Base-by-base conservation (phyloP, 2,329 filamentous ascomycete genomes). In the Microcera coccophila region DNA sequence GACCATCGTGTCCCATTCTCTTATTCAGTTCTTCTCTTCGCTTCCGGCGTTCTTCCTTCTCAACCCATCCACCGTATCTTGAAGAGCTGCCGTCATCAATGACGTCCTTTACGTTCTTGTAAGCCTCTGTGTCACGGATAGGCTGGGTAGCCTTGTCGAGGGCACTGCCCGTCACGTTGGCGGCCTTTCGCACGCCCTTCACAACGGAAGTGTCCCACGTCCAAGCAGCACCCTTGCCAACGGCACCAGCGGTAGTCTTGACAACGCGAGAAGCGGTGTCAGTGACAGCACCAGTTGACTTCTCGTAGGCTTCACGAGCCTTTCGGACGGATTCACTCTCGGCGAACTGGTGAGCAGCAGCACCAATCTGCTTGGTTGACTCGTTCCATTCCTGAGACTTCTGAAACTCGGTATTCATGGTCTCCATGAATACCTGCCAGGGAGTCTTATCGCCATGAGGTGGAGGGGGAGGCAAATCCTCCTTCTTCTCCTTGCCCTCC, bases 371-470 rank as follows among this genome's bases (percentile, higher is more conserved):
- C 72, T 98, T 97, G 32, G 91, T 98, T 33, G 89, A 95, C 63
- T 98, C 93, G 62, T 98, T 95, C 93, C 93, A 98, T 66, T 98
- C 93, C 64, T 97, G 95, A 14, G 90, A 97, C 39, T 89, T 87
- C 67, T 96, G 90, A 71, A 98, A 95, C 69, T 98, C 93, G 44
- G 76, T 78, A 65, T 88, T 82, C 69, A 98, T 81, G n/a, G 93
- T 98, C 63, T 98, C 93, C 61, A 88, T 88, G 72, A 98, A 98
- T 22, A 98, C 93, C 65, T 97, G 89, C 90, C 93, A 97, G 41
- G 93, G 93, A 3, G 91, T 93, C 75, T 98, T 98, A 72, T 95
- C 90, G 48, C 93, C 93, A 62, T 98, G 93, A 16, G 90, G 91
- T n/a, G 93, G 91, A 12, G 90, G 91, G 17, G 91, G 88, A 11